Evolutionary conservation across 2,329 filamentous ascomycete species (phyloP).

Genomic region (Camillea tinctor): DNA sequence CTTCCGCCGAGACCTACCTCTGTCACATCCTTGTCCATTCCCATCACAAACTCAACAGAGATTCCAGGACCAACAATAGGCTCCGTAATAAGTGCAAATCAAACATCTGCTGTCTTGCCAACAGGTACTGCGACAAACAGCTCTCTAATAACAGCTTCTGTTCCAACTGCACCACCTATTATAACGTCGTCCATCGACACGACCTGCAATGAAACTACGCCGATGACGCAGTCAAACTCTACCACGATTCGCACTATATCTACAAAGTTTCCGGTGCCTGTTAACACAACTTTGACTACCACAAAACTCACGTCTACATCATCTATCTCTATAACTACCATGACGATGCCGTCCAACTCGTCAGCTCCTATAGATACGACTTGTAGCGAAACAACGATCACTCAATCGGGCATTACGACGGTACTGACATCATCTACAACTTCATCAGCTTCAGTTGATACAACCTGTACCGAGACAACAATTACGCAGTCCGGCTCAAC

Average conservation of each 20-base stretch:
- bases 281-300: slow-evolving; percentile 20
- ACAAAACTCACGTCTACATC: slow-evolving; percentile 18
- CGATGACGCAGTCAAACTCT: slow-evolving; percentile 15
- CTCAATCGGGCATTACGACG: slow-evolving; percentile 11
- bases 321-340: slow-evolving; percentile 12
- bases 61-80: slow-evolving; percentile 7
- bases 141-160: too few species aligned
- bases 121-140: too few species aligned
- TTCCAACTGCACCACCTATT: slow-evolving; percentile 5
- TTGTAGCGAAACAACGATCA: slow-evolving; percentile 20
- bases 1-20: slow-evolving; percentile 4
- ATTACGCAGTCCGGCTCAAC: slow-evolving; percentile 12
- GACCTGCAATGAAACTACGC: slow-evolving; percentile 19
- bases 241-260: slow-evolving; percentile 10
- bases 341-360: neutral
- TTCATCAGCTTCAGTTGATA: slow-evolving; percentile 5
- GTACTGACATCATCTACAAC: slow-evolving; percentile 4
- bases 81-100: neutral
- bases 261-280: slow-evolving; percentile 1
- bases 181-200: slow-evolving; percentile 13
- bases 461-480: slow-evolving; percentile 18
- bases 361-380: slow-evolving; percentile 8
- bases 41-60: slow-evolving; percentile 13
- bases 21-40: slow-evolving; percentile 4
- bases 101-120: too few species aligned